phyloP scores from a whole-genome alignment of 768 basidiomycete genomes.

The Erythrobasidium yunnanense region DNA sequence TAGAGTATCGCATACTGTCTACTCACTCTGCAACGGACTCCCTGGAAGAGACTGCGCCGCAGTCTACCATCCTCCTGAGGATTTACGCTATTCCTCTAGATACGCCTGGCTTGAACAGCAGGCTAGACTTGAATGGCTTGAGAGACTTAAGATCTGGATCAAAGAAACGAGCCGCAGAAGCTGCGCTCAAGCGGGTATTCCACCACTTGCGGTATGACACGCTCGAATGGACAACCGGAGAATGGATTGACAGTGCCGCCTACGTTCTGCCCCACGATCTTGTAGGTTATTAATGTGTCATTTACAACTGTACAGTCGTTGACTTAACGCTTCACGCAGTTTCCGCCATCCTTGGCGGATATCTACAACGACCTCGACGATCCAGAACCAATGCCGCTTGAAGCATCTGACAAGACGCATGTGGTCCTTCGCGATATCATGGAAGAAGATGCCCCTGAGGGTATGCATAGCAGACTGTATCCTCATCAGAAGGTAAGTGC shows the following conservation, averaged over 20 bases:
- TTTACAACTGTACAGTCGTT: too few relatives aligned
- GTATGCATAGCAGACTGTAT: constrained; percentile 27
- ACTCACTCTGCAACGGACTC: not conserved
- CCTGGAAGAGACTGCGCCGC: not conserved
- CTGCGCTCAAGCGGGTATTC: not conserved
- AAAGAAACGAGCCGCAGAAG: not conserved
- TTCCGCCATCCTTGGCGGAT: constrained; percentile 30
- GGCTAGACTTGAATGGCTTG: not conserved
- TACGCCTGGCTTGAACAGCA: constrained; percentile 16
- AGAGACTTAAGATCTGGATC: not conserved
- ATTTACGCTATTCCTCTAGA: constrained; percentile 25
- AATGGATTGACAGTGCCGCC: not conserved
- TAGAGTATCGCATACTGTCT: not conserved
- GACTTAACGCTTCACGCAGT: not conserved
- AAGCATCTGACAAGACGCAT: not conserved
- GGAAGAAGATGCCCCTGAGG: not conserved
- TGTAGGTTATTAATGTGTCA: not conserved
- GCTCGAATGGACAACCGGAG: not conserved
- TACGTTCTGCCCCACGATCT: not conserved
- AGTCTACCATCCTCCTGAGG: not conserved
- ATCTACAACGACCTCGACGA: constrained; percentile 29
- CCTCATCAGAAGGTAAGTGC: constrained; percentile 29
- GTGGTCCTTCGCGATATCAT: constrained; percentile 10
- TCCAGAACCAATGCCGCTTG: not conserved
- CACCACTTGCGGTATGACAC: constrained; percentile 13